Evolutionary conservation across 1,284 basidiomycete species (phyloP).

Genomic region (Ceratobasidium sp.): DNA sequence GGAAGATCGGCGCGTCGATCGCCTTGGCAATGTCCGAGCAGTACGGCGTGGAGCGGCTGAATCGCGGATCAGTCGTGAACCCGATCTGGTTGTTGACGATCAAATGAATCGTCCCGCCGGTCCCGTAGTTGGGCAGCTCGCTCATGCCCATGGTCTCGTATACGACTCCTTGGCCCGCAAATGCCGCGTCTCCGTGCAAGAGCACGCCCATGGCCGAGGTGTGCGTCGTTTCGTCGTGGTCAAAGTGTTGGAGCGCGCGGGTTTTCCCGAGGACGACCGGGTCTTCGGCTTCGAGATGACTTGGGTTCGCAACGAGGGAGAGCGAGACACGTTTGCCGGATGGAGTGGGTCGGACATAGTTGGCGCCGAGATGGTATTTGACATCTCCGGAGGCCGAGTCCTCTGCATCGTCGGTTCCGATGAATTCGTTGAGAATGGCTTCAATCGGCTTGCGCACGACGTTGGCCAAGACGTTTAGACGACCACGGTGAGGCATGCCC

Average conservation of each 20-base stretch:
- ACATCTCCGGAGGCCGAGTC: slow-evolving; percentile 94
- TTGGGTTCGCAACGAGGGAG: slow-evolving; percentile 98
- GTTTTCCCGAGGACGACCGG: slow-evolving; percentile 99
- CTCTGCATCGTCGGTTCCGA: slow-evolving; percentile 71
- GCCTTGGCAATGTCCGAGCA: slow-evolving; percentile 99
- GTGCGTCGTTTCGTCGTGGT: slow-evolving; percentile 81
- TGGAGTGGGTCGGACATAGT: slow-evolving; percentile 97
- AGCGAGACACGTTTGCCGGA: slow-evolving; percentile 98
- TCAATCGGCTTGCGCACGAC: slow-evolving; percentile 99
- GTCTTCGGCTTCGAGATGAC: slow-evolving; percentile 96
- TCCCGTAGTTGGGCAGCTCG: slow-evolving; percentile 93
- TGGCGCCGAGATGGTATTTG: slow-evolving; percentile 99
- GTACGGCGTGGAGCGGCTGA: slow-evolving; percentile 97
- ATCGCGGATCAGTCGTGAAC: slow-evolving; percentile 98
- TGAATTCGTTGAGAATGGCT: slow-evolving; percentile 97
- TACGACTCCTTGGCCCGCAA: slow-evolving; percentile 97
- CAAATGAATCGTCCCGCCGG: slow-evolving; percentile 97
- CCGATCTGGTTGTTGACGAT: slow-evolving; percentile 99
- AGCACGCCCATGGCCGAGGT: slow-evolving; percentile 91
- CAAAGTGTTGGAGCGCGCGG: slow-evolving; percentile 94
- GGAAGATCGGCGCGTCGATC: slow-evolving; percentile 99
- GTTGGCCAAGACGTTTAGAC: slow-evolving; percentile 97
- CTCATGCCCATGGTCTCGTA: slow-evolving; percentile 99
- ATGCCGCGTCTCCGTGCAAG: slow-evolving; percentile 98
- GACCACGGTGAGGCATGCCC: slow-evolving; percentile 99